phyloP scores from a whole-genome alignment of 805 yeast species.

The Zygoascus tannicola region DNA sequence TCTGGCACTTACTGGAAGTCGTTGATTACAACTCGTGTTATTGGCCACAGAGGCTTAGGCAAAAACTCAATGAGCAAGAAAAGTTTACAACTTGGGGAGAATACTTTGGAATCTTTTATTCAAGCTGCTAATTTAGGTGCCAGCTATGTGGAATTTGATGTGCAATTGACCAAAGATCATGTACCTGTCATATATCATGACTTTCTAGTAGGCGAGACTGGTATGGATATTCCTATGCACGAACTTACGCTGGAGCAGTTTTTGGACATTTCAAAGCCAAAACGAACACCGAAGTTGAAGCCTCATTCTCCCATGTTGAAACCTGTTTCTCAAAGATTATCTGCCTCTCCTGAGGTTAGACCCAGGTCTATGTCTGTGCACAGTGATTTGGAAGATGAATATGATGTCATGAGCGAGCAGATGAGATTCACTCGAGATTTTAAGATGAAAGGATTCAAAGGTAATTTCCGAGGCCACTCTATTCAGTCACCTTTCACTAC shows the following conservation, averaged over 20 bases:
- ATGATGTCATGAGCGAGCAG: constrained; percentile 39
- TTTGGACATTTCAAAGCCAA: constrained; percentile 12
- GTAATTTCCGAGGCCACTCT: constrained; percentile 81
- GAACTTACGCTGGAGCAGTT: constrained; percentile 84
- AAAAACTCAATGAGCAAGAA: constrained; percentile 64
- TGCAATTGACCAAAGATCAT: constrained; percentile 82
- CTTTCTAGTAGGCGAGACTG: constrained; percentile 88
- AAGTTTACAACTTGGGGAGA: constrained; percentile 88
- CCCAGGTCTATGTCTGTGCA: constrained; percentile 34
- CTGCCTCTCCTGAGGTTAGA: constrained; percentile 18
- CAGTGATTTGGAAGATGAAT: constrained; percentile 28
- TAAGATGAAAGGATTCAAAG: constrained; percentile 79
- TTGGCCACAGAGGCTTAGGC: constrained; percentile 94
- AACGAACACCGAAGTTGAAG: not conserved
- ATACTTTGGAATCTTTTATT: constrained; percentile 87
- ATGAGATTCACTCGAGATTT: constrained; percentile 85
- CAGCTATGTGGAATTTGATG: constrained; percentile 93
- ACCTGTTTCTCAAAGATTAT: constrained; percentile 1
- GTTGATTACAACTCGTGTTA: constrained; percentile 76
- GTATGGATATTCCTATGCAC: constrained; percentile 95
- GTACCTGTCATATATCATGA: constrained; percentile 94
- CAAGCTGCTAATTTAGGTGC: constrained; percentile 97
- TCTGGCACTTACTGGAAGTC: constrained; percentile 83
- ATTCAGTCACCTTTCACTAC: constrained; percentile 92
- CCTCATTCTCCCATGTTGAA: constrained; percentile 6